These are phyloP conservation scores for Mycena leptocephala DNA, from an alignment of 768 basidiomycete species.

Conservation along the genomic window DNA sequence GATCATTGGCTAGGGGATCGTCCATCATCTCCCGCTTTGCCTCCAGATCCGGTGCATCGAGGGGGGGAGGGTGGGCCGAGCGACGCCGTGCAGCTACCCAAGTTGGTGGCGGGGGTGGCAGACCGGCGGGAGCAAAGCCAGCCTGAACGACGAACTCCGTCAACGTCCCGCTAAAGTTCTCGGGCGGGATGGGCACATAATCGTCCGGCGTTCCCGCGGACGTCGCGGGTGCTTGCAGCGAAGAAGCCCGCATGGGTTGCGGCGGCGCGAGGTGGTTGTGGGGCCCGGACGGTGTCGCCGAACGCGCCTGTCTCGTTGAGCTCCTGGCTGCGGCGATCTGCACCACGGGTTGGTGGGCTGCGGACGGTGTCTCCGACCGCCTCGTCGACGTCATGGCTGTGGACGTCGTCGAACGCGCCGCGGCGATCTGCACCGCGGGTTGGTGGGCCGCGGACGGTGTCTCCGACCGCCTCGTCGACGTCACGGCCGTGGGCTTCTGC, in stretches of 20 bases:
- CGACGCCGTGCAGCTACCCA: neutral
- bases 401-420: no score
- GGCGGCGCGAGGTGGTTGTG: no score
- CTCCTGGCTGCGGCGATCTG: no score
- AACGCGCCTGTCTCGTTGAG: no score
- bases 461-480: no score
- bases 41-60: neutral
- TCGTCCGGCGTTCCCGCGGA: neutral
- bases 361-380: no score
- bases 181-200: neutral
- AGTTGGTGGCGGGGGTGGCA: neutral
- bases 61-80: neutral
- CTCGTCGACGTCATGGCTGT: no score
- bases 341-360: neutral
- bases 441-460: neutral
- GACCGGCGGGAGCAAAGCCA: neutral
- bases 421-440: no score
- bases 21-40: neutral
- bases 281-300: no score
- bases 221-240: neutral
- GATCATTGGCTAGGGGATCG: neutral
- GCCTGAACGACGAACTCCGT: neutral
- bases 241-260: neutral
- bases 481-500: no score
- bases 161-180: neutral